Evolutionary conservation across 768 basidiomycete species (phyloP).

Genomic region (Termitomyces sp.): DNA sequence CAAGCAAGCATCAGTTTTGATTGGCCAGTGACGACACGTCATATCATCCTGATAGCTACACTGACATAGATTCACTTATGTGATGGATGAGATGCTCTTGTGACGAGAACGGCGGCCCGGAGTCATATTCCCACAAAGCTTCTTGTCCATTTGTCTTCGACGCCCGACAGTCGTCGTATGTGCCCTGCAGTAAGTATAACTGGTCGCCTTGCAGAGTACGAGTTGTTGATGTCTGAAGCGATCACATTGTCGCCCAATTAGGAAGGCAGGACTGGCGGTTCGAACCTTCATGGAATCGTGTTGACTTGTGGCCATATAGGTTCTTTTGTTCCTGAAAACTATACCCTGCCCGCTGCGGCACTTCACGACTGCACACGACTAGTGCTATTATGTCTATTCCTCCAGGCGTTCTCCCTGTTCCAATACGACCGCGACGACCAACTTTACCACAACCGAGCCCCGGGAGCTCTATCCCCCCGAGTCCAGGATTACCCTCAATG

Average conservation of each 20-base stretch:
- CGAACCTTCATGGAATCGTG: slow-evolving; percentile 6
- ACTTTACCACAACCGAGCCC: not conserved
- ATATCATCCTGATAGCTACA: not conserved
- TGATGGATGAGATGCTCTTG: not conserved
- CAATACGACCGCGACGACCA: slow-evolving; percentile 14
- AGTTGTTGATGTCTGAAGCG: too few species aligned
- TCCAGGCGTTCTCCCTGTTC: slow-evolving; percentile 1
- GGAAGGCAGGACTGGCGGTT: slow-evolving; percentile 11
- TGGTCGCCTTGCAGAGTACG: too few species aligned
- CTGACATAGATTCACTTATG: not conserved
- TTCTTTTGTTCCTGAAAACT: not conserved
- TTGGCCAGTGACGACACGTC: too few species aligned
- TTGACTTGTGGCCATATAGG: slow-evolving; percentile 5
- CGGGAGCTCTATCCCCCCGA: slow-evolving; percentile 4
- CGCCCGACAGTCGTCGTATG: not conserved
- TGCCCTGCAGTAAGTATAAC: too few species aligned
- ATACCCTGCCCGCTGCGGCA: slow-evolving; percentile 16
- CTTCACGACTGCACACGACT: slow-evolving; percentile 13
- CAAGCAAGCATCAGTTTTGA: too few species aligned
- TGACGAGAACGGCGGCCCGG: not conserved
- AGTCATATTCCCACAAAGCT: not conserved
- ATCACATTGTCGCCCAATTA: slow-evolving; percentile 6
- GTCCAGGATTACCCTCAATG: not conserved
- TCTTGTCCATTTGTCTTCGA: not conserved
- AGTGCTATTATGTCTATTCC: slow-evolving; percentile 7